phyloP scores from a whole-genome alignment of 139 green algal species.

The Tetraselmis chui region DNA sequence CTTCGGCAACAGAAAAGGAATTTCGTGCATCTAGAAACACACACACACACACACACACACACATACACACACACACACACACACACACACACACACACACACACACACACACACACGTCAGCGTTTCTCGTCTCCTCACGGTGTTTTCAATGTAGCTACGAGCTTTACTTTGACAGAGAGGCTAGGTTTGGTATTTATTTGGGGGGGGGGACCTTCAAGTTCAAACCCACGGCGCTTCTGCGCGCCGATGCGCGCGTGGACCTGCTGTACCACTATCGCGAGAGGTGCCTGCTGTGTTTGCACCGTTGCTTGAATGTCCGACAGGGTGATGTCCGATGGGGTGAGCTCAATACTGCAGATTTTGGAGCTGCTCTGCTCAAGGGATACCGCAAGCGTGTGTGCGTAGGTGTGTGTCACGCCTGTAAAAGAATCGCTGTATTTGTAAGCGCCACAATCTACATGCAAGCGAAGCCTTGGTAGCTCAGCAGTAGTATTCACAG shows the following conservation, averaged over 20 bases:
- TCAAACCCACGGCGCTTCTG: background rate
- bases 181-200: no score
- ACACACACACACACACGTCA: background rate
- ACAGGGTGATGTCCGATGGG: background rate
- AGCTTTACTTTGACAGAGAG: no score
- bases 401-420: no score
- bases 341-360: background rate
- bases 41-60: background rate
- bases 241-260: background rate
- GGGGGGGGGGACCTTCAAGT: background rate
- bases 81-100: constrained; percentile 2
- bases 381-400: background rate
- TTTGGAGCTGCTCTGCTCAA: background rate
- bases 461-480: no score
- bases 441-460: no score
- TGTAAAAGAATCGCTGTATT: no score
- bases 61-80: background rate
- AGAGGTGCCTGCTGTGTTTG: background rate
- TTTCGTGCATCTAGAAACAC: background rate
- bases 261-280: background rate
- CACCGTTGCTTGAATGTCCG: background rate
- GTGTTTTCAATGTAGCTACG: no score
- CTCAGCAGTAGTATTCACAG: no score
- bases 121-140: no score
- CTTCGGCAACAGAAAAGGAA: background rate